Percentiles rank a stretch among this genome's conserved stretches.
Evolutionary conservation across 331 rosid species (phyloP).

Genomic region (Quercus tomentella): DNA sequence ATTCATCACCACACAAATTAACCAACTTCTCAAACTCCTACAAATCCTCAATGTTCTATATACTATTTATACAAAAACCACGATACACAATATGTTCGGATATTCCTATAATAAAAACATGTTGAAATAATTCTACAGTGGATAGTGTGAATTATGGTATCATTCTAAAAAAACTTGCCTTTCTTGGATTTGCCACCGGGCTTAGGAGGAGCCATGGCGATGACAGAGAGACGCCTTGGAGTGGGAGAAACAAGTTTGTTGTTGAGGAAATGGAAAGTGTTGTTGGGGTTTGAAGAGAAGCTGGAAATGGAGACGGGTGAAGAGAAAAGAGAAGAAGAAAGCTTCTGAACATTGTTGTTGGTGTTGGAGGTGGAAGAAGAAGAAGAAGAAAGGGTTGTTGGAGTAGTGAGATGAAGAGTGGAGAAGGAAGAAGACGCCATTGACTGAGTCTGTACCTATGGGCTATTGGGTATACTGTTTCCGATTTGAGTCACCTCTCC

Average conservation of each 20-base stretch:
- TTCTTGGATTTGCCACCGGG: conserved; percentile 88
- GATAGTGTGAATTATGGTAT: too few species aligned
- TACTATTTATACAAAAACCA: too few species aligned
- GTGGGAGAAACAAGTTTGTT: conserved; percentile 12
- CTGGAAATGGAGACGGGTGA: conserved; percentile 24
- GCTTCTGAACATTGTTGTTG: background rate
- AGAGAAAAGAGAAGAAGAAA: conserved; percentile 49
- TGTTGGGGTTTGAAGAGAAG: conserved; percentile 32
- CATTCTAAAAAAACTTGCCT: conserved; percentile 31
- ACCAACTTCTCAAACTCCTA: background rate
- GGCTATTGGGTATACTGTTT: too few species aligned
- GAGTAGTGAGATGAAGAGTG: conserved; percentile 11
- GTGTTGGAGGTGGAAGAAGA: conserved; percentile 5
- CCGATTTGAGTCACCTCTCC: too few species aligned
- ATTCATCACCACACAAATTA: background rate
- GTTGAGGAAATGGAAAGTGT: conserved; percentile 16
- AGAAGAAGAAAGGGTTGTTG: conserved; percentile 26
- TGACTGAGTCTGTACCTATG: background rate
- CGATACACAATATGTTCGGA: too few species aligned
- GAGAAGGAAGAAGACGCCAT: conserved; percentile 65
- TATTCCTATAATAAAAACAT: too few species aligned
- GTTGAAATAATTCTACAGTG: too few species aligned
- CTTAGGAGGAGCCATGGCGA: conserved; percentile 96
- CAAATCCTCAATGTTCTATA: too few species aligned
- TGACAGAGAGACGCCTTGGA: conserved; percentile 51